phyloP scores from a whole-genome alignment of 148 eudicot genomes.

The Spergularia bocconei region DNA sequence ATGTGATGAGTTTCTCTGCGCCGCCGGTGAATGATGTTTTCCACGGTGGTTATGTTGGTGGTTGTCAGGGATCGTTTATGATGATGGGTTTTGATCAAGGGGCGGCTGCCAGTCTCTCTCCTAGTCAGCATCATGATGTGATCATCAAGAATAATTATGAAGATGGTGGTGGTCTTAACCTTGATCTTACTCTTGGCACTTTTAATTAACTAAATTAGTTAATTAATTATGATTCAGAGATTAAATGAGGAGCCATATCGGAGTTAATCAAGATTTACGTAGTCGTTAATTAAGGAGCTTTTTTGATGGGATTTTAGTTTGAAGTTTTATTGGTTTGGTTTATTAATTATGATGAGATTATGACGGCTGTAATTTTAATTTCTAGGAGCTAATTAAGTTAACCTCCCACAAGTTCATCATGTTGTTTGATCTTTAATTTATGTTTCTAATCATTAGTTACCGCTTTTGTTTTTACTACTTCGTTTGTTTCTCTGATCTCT shows the following conservation, averaged over 20 bases:
- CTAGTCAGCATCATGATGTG: not conserved
- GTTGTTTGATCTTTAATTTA: no score
- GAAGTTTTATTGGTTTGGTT: no score
- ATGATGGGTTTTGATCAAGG: not conserved
- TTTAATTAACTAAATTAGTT: not conserved
- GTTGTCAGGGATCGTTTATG: not conserved
- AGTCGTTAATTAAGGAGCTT: no score
- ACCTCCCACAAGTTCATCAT: no score
- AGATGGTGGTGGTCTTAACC: slow-evolving; percentile 2
- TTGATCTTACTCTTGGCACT: slow-evolving; percentile 6
- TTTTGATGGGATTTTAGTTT: no score
- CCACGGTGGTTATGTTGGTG: not conserved
- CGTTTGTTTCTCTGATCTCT: no score
- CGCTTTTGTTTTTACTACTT: no score
- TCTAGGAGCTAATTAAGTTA: no score
- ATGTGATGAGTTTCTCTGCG: not conserved
- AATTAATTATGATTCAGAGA: not conserved
- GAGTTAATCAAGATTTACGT: not conserved
- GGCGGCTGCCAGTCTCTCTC: not conserved
- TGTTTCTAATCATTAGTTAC: no score
- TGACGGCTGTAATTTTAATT: no score
- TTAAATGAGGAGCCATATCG: not conserved
- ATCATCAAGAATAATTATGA: not conserved
- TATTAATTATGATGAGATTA: no score
- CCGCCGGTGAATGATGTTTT: not conserved